phyloP scores from a whole-genome alignment of 148 eudicot genomes.

The Cornus kousa region DNA sequence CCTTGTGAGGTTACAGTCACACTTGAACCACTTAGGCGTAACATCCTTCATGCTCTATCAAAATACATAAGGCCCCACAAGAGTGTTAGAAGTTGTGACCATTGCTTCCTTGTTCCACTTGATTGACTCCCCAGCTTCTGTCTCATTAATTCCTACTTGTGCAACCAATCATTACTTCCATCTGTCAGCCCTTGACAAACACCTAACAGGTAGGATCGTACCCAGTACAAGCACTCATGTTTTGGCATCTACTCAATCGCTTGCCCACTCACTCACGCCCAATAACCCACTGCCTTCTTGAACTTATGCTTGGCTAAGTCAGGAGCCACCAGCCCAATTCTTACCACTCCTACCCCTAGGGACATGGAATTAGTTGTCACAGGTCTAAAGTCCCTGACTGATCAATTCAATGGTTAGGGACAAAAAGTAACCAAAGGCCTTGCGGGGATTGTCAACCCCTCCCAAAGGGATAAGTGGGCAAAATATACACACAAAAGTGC shows the following conservation, averaged over 20 bases:
- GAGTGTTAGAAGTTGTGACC: neutral
- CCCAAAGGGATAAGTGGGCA: neutral
- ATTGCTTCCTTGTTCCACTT: neutral
- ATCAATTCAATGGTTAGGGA: neutral
- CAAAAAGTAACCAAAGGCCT: neutral
- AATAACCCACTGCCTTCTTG: no score
- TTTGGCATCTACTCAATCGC: no score
- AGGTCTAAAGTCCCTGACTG: neutral
- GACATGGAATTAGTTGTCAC: neutral
- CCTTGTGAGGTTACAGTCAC: neutral
- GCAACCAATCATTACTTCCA: no score
- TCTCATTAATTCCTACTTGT: no score
- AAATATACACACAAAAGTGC: neutral
- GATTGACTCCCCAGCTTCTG: neutral
- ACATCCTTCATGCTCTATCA: neutral
- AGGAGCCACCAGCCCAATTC: neutral
- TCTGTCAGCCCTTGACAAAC: no score
- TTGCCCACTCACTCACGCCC: no score
- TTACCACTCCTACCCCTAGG: neutral
- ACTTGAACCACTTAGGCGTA: neutral
- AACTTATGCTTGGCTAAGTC: neutral
- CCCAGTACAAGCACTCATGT: no score
- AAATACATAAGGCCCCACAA: neutral
- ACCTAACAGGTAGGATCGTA: no score
- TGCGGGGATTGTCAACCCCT: neutral